Conservation (phyloP, 805 yeast species). For the Teunomyces atbi region DNA sequence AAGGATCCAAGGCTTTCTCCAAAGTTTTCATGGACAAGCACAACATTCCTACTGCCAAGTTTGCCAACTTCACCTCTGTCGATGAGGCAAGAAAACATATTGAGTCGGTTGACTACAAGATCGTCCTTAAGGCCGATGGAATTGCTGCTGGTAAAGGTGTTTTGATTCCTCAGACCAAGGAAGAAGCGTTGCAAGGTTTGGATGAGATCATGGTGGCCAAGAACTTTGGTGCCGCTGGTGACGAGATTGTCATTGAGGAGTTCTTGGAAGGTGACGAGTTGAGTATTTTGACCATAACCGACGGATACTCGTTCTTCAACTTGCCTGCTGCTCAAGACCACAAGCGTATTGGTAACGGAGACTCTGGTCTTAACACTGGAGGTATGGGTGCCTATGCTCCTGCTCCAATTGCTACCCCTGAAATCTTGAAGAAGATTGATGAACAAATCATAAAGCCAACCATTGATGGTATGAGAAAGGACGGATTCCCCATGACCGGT, state of each 20-base stretch:
- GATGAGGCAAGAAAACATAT: slow-evolving; percentile 75
- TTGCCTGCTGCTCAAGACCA: slow-evolving; percentile 99
- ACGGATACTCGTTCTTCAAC: slow-evolving; percentile 87
- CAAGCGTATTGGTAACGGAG: slow-evolving; percentile 92
- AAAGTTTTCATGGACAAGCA: slow-evolving; percentile 92
- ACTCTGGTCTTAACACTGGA: slow-evolving; percentile 93
- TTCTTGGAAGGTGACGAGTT: slow-evolving; percentile 96
- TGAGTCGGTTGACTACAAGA: slow-evolving; percentile 60
- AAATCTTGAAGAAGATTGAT: slow-evolving; percentile 67
- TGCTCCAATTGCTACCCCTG: slow-evolving; percentile 89
- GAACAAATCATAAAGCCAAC: slow-evolving; percentile 82
- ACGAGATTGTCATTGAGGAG: slow-evolving; percentile 91
- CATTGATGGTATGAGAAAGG: slow-evolving; percentile 93
- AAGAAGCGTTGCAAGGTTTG: slow-evolving; percentile 84
- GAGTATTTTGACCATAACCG: slow-evolving; percentile 86
- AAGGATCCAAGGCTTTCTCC: slow-evolving; percentile 93
- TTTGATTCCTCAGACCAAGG: slow-evolving; percentile 76
- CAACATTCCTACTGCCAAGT: slow-evolving; percentile 91
- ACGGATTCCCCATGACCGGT: slow-evolving; percentile 94
- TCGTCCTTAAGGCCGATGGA: slow-evolving; percentile 96
- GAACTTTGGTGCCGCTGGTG: slow-evolving; percentile 92
- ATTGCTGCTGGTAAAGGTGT: slow-evolving; percentile 99
- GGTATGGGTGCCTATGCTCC: slow-evolving; percentile 99
- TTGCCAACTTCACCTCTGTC: slow-evolving; percentile 74
- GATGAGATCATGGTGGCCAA: slow-evolving; percentile 85